Base-by-base conservation (phyloP, 768 basidiomycete species). In the Pleurotus platypus region DNA sequence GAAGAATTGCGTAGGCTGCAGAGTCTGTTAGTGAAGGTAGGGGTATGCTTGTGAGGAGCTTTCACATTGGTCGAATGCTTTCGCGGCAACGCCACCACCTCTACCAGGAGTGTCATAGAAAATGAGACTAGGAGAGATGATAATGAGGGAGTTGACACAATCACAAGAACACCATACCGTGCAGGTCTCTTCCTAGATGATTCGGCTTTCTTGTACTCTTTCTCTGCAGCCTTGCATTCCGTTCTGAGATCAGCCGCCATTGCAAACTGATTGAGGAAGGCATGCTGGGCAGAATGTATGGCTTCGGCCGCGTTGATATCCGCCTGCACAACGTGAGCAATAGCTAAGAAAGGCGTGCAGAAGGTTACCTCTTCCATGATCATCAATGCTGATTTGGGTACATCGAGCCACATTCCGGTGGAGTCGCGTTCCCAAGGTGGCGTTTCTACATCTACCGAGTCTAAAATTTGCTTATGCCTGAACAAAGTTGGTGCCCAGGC, bases 271-370 rank as follows among this genome's bases (percentile, higher is more conserved):
- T 92, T 93, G 60, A 95, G 70, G 63, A 94, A 78, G 0, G 90
- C 90, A 66, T 96, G 94, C 61, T 87, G 78, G 2, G 93, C 92
- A 4, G 91, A 81, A 65, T 96, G 93, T 48, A 95, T 92, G 0
- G 87, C 89, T 49, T 83, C 92, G 0, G 92, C 90, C 0, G 84
- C 78, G 58, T 86, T 82, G 42, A 92, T 78, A 4, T 70, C 72
- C 60, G 86, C 42, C 42, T 45, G 20, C 39, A 39, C 2, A 70
- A 68, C 66, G 88, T 72, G n/a, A 86, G 66, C 2, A 54, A 72
- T 63, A 37, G 86, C 63, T 16, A 75, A 73, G 0, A 64, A 43
- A 24, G 59, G 16, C 1, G 7, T 4, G n/a, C 4, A 51, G 5
- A 30, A 55, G 77, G 79, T n/a, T 63, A 62, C 51, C 51, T 54